phyloP scores from a whole-genome alignment of 306 rosid species.

The Lathyrus oleraceus region DNA sequence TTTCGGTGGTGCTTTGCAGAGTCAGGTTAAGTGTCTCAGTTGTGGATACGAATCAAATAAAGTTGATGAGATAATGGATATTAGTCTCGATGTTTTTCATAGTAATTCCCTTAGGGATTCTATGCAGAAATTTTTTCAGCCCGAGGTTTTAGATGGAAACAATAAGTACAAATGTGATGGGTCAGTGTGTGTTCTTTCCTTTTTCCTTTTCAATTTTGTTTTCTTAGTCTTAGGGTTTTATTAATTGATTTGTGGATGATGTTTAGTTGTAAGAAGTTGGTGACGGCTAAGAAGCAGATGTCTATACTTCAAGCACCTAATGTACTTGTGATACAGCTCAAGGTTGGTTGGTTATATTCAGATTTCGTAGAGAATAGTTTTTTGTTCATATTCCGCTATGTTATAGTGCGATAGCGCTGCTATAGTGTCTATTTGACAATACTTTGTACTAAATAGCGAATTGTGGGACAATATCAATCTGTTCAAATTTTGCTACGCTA shows the following conservation, averaged over 20 bases:
- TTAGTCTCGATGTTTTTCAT: conserved; percentile 96
- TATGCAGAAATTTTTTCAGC: conserved; percentile 83
- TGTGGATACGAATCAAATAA: conserved; percentile 97
- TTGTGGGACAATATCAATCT: background rate
- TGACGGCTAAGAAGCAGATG: conserved; percentile 92
- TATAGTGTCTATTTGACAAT: background rate
- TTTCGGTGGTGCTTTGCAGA: conserved; percentile 96
- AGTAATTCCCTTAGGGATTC: conserved; percentile 86
- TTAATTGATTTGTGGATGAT: conserved; percentile 25
- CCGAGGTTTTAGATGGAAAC: conserved; percentile 88
- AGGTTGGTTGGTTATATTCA: conserved; percentile 53
- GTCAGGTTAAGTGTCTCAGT: conserved; percentile 92
- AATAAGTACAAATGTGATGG: conserved; percentile 96
- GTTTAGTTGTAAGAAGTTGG: conserved; percentile 88
- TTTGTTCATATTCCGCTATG: background rate
- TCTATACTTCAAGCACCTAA: conserved; percentile 92
- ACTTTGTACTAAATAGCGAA: background rate
- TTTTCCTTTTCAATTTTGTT: background rate
- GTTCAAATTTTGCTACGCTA: background rate
- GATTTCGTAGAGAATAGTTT: background rate
- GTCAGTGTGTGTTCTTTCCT: conserved; percentile 40
- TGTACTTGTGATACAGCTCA: conserved; percentile 85
- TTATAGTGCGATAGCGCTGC: background rate
- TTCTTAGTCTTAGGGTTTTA: background rate
- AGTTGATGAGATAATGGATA: conserved; percentile 98